Percentiles rank a stretch among this genome's conserved stretches.
Evolutionary conservation across 2,329 filamentous ascomycete genomes (phyloP).

Genomic region (Alternaria novae-zelandiae): DNA sequence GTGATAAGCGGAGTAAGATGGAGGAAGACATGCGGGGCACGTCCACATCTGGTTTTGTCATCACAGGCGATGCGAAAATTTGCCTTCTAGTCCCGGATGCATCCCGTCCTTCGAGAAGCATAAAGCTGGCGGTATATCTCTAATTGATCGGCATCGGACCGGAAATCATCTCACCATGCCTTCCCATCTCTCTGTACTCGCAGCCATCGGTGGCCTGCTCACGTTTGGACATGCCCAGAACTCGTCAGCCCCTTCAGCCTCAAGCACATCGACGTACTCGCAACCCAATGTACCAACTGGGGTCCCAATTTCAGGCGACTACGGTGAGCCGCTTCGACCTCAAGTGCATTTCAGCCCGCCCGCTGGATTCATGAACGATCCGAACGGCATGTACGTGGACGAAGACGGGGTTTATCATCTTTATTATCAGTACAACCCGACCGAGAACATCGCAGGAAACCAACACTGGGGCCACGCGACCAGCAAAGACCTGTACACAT

Average conservation of each 20-base stretch:
- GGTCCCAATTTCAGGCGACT: slow-evolving; percentile 49
- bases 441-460: slow-evolving; percentile 59
- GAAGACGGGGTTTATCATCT: slow-evolving; percentile 65
- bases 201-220: slow-evolving; percentile 1
- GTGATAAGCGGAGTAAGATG: neutral
- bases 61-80: neutral
- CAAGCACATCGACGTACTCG: slow-evolving; percentile 25
- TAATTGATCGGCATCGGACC: neutral
- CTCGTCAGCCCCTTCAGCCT: neutral
- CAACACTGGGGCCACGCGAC: slow-evolving; percentile 74
- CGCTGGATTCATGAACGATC: slow-evolving; percentile 63
- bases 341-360: slow-evolving; percentile 65
- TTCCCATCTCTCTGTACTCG: neutral
- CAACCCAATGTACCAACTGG: slow-evolving; percentile 39
- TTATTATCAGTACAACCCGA: slow-evolving; percentile 69
- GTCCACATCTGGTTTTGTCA: neutral
- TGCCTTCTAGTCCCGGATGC: neutral
- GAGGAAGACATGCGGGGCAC: neutral
- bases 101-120: neutral
- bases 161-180: neutral
- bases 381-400: slow-evolving; percentile 69
- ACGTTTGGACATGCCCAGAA: neutral
- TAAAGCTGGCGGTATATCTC: neutral
- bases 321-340: slow-evolving; percentile 53
- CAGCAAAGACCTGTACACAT: slow-evolving; percentile 66